phyloP scores from a whole-genome alignment of 2,329 filamentous ascomycete species.

The Exserohilum turcica region DNA sequence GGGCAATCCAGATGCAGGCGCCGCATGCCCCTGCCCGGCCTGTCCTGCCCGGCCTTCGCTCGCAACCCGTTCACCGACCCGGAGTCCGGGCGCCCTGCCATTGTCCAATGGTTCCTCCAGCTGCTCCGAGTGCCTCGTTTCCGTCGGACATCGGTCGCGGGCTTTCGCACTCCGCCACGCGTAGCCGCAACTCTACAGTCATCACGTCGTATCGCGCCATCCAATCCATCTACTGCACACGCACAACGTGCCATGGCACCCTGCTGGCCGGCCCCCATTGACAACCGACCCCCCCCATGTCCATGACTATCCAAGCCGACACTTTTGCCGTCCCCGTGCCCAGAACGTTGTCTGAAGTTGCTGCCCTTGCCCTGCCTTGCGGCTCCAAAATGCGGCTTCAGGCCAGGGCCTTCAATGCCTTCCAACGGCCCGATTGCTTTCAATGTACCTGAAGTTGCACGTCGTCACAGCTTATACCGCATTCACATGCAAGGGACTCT shows the following conservation, averaged over 20 bases:
- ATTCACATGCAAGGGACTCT: background rate
- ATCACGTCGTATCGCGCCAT: conserved; percentile 28
- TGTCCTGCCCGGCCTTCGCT: background rate
- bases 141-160: conserved; percentile 1
- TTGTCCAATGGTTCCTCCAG: conserved; percentile 9
- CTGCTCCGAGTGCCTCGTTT: conserved; percentile 7
- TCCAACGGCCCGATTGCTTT: conserved; percentile 11
- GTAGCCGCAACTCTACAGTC: conserved; percentile 23
- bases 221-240: conserved; percentile 10
- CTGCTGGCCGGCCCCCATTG: conserved; percentile 14
- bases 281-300: conserved; percentile 19
- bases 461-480: background rate
- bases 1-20: conserved; percentile 27
- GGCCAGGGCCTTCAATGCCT: conserved; percentile 1
- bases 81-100: conserved; percentile 1
- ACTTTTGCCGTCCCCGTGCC: background rate
- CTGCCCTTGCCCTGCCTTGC: conserved; percentile 16
- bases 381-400: conserved; percentile 11
- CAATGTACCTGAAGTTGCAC: background rate
- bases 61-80: background rate
- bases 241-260: conserved; percentile 24
- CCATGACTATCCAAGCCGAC: background rate
- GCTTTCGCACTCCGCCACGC: conserved; percentile 23
- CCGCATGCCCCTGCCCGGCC: conserved; percentile 20
- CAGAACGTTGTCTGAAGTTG: background rate